These are phyloP conservation scores for Fusarium aywerte DNA, from an alignment of 2,329 filamentous ascomycete genomes.

Conservation along the genomic window DNA sequence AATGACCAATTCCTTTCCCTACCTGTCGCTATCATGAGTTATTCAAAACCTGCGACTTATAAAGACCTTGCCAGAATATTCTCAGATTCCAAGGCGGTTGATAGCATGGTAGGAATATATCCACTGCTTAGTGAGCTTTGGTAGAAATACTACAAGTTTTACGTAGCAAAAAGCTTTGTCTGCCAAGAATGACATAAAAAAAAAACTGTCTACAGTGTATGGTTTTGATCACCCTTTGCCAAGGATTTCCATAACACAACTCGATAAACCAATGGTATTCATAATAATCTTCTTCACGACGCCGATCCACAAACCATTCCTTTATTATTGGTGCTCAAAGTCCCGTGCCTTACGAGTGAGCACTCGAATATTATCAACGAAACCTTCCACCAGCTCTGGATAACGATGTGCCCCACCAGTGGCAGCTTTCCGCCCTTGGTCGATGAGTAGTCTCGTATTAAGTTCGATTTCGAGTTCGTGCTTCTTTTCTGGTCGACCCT, in stretches of 20 bases:
- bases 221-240: background rate
- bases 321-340: conserved; percentile 28
- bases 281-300: conserved; percentile 1
- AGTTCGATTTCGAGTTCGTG: conserved; percentile 87
- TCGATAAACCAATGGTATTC: conserved; percentile 1
- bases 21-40: background rate
- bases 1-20: background rate
- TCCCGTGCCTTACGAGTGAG: conserved; percentile 61
- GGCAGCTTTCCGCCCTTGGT: conserved; percentile 70
- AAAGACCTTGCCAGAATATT: background rate
- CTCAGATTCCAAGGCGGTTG: background rate
- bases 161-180: background rate
- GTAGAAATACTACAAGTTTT: background rate
- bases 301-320: background rate
- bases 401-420: conserved; percentile 67
- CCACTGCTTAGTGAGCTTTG: background rate
- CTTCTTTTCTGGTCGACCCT: conserved; percentile 67
- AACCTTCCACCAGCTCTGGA: conserved; percentile 74
- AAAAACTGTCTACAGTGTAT: background rate
- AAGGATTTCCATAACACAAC: background rate
- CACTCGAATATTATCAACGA: conserved; percentile 77
- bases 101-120: background rate
- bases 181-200: background rate
- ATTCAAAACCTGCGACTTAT: background rate
- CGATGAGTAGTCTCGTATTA: conserved; percentile 68